A percentile compares a stretch with the other conserved stretches of the same genome.
Conservation (phyloP, 1,139 yeast species). For the Geotrichum histeridarum region DNA sequence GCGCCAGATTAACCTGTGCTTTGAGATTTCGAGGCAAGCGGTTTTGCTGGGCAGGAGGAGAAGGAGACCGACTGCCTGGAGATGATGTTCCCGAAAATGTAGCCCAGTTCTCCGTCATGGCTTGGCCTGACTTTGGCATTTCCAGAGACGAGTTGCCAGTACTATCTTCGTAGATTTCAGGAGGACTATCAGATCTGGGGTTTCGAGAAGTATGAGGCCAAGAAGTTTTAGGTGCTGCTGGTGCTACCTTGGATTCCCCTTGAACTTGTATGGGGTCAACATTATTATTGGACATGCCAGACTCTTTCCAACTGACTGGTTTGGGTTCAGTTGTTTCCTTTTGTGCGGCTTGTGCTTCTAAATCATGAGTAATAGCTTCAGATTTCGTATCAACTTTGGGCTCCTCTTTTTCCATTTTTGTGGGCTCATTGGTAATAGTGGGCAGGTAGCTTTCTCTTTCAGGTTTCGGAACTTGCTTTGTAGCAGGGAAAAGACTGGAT, state of each 20-base stretch:
- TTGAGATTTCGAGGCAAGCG: neutral
- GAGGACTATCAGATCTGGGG: neutral
- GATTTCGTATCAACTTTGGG: neutral
- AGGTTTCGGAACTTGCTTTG: neutral
- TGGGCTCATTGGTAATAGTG: neutral
- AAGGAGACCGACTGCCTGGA: neutral
- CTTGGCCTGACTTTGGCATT: neutral
- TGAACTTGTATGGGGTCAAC: no score
- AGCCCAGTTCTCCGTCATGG: slow-evolving; percentile 16
- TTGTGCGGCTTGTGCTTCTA: neutral
- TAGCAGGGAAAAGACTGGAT: neutral
- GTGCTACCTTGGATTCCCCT: no score
- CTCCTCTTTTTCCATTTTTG: slow-evolving; percentile 12
- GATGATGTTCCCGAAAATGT: slow-evolving; percentile 13
- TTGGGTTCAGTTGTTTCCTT: no score
- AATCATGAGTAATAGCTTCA: neutral
- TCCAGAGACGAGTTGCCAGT: neutral
- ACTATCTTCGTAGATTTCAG: slow-evolving; percentile 10
- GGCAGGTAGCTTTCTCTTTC: neutral
- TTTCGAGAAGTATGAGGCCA: neutral
- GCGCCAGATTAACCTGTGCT: neutral
- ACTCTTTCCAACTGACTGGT: no score
- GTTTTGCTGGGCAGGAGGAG: neutral
- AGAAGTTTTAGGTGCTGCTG: neutral
- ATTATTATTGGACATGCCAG: no score